Conservation (phyloP, 371 early-diverging fungal genomes). For the Dinochytrium kinnereticum region DNA sequence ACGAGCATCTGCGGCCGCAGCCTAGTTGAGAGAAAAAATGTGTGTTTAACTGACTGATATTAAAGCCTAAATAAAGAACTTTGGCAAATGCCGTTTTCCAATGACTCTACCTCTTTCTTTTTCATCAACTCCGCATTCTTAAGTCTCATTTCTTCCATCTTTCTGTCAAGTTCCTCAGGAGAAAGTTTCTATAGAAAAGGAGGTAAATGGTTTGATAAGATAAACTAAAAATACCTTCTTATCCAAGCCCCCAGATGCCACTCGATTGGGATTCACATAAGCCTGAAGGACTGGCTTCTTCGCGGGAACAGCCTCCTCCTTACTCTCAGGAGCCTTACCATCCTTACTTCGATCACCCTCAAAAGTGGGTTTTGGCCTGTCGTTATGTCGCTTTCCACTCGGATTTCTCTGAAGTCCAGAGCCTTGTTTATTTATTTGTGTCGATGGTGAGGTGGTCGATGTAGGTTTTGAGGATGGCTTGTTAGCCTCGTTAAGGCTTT, state of each 20-base stretch:
- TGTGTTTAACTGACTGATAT: no score
- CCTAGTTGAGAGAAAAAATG: slow-evolving; percentile 15
- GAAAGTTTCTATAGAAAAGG: slow-evolving; percentile 23
- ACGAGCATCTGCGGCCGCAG: slow-evolving; percentile 25
- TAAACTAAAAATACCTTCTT: slow-evolving; percentile 28
- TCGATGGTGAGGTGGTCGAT: neutral
- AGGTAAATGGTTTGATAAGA: neutral
- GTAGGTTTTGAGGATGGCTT: neutral
- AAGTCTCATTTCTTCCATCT: slow-evolving; percentile 34
- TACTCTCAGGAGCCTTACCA: neutral
- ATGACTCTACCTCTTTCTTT: slow-evolving; percentile 29
- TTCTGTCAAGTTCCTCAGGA: slow-evolving; percentile 34
- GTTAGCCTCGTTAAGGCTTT: neutral
- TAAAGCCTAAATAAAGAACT: no score
- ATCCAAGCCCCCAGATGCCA: slow-evolving; percentile 34
- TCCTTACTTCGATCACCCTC: neutral
- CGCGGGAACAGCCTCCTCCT: neutral
- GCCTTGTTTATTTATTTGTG: neutral
- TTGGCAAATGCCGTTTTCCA: neutral
- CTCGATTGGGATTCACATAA: slow-evolving; percentile 33
- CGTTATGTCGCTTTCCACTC: neutral
- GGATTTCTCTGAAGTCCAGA: neutral
- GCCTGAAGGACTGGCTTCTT: slow-evolving; percentile 3
- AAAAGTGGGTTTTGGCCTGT: neutral
- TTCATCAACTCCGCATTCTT: slow-evolving; percentile 27